A percentile compares a stretch with the other conserved stretches of the same genome.
phyloP scores from a whole-genome alignment of 768 basidiomycete species.

The Lactarius sanguifluus region DNA sequence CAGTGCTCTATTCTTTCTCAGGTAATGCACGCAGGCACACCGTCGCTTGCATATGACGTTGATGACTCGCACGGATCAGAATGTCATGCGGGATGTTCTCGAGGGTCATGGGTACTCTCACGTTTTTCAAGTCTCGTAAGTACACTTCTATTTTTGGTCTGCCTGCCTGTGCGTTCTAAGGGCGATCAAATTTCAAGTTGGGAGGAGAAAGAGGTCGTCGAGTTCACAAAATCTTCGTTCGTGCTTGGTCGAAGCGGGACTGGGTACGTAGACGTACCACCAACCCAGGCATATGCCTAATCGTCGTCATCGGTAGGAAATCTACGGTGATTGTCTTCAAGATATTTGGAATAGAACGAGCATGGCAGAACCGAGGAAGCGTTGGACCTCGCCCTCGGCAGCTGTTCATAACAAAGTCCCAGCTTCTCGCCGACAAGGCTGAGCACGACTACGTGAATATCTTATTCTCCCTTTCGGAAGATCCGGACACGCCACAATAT shows the following conservation, averaged over 20 bases:
- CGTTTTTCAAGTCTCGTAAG: slow-evolving; percentile 29
- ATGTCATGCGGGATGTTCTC: slow-evolving; percentile 19
- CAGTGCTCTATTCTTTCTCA: slow-evolving; percentile 22
- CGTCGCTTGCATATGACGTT: not conserved
- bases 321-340: slow-evolving; percentile 78
- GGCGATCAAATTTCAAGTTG: slow-evolving; percentile 1
- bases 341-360: slow-evolving; percentile 66
- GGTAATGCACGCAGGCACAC: not conserved
- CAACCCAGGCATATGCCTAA: not conserved
- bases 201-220: slow-evolving; percentile 26
- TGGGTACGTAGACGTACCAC: slow-evolving; percentile 44
- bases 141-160: not conserved
- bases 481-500: slow-evolving; percentile 40
- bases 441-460: slow-evolving; percentile 61
- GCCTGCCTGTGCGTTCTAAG: not conserved
- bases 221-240: slow-evolving; percentile 22
- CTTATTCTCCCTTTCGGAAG: slow-evolving; percentile 44
- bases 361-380: slow-evolving; percentile 43
- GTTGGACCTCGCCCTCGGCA: slow-evolving; percentile 54
- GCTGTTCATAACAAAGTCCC: slow-evolving; percentile 71
- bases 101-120: slow-evolving; percentile 19
- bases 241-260: slow-evolving; percentile 61
- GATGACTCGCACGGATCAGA: not conserved
- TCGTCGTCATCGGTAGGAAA: slow-evolving; percentile 45
- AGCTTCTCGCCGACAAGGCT: slow-evolving; percentile 65